Evolutionary conservation across 352 stramenopile species (phyloP).

Genomic region (Phytopythium mirpurense): DNA sequence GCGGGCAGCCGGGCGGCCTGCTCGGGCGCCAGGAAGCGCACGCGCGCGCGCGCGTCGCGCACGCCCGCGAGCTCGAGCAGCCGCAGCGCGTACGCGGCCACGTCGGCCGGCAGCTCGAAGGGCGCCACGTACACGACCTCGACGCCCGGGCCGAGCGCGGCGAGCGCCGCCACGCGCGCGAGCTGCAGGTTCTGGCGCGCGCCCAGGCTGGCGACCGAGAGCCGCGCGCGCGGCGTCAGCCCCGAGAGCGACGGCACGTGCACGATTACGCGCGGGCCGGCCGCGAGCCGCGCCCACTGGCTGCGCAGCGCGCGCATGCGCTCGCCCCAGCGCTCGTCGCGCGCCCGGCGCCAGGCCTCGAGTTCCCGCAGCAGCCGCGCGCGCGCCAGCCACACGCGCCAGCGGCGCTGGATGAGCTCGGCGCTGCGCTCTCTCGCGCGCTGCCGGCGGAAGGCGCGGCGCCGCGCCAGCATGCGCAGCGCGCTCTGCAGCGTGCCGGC

Average conservation of each 20-base stretch:
- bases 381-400: conserved; percentile 44
- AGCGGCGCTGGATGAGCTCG: conserved; percentile 56
- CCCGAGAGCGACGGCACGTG: conserved; percentile 78
- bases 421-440: conserved; percentile 35
- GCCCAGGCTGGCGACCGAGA: conserved; percentile 61
- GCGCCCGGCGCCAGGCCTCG: conserved; percentile 23
- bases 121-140: conserved; percentile 87
- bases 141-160: conserved; percentile 63
- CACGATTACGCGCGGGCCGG: conserved; percentile 55
- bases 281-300: conserved; percentile 51
- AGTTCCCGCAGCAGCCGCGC: conserved; percentile 34
- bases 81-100: conserved; percentile 82
- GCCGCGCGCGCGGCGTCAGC: conserved; percentile 54
- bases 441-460: conserved; percentile 36
- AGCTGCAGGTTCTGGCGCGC: conserved; percentile 84
- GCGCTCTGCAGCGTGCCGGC: conserved; percentile 69
- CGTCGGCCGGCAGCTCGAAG: conserved; percentile 69
- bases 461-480: conserved; percentile 55
- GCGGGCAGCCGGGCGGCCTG: conserved; percentile 71
- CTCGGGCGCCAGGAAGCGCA: conserved; percentile 84
- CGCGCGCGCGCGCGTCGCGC: conserved; percentile 40
- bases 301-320: conserved; percentile 41
- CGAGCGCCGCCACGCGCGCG: conserved; percentile 51
- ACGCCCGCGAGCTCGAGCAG: conserved; percentile 77
- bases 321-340: conserved; percentile 35